Percentiles rank a stretch among this genome's conserved stretches.
Conservation (phyloP, 805 yeast species). For the Clavispora phyllophila region DNA sequence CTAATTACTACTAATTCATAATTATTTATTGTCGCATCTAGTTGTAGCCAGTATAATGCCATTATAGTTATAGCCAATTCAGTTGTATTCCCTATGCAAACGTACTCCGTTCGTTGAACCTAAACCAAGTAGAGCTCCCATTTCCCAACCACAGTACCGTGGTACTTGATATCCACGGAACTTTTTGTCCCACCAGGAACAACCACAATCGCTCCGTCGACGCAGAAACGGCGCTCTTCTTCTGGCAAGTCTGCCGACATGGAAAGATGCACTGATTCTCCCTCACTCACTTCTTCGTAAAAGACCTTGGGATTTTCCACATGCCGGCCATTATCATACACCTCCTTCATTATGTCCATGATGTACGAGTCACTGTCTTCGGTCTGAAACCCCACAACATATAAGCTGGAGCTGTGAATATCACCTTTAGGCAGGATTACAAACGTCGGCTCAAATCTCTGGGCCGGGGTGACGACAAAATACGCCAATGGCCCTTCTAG, state of each 20-base stretch:
- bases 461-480: slow-evolving; percentile 51
- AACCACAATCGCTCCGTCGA: slow-evolving; percentile 56
- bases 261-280: slow-evolving; percentile 20
- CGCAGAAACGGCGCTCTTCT: slow-evolving; percentile 49
- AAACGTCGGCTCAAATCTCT: slow-evolving; percentile 56
- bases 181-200: slow-evolving; percentile 18
- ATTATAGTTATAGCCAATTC: too few relatives aligned
- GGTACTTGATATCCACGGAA: slow-evolving; percentile 2
- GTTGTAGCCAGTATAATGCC: too few relatives aligned
- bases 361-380: slow-evolving; percentile 25
- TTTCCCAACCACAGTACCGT: slow-evolving; percentile 6
- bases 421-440: slow-evolving; percentile 57
- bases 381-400: slow-evolving; percentile 42
- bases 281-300: slow-evolving; percentile 32
- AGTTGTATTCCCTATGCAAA: too few relatives aligned
- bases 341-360: slow-evolving; percentile 53
- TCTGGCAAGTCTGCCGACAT: slow-evolving; percentile 8
- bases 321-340: slow-evolving; percentile 55
- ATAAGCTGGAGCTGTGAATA: slow-evolving; percentile 38
- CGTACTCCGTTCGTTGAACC: too few relatives aligned
- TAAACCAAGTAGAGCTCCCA: slow-evolving; percentile 4
- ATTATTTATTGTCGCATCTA: not conserved
- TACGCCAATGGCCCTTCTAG: slow-evolving; percentile 48
- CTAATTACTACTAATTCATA: not conserved
- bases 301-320: slow-evolving; percentile 42